Base-by-base conservation (phyloP, 768 basidiomycete species). In the Cystoderma amianthinum region DNA sequence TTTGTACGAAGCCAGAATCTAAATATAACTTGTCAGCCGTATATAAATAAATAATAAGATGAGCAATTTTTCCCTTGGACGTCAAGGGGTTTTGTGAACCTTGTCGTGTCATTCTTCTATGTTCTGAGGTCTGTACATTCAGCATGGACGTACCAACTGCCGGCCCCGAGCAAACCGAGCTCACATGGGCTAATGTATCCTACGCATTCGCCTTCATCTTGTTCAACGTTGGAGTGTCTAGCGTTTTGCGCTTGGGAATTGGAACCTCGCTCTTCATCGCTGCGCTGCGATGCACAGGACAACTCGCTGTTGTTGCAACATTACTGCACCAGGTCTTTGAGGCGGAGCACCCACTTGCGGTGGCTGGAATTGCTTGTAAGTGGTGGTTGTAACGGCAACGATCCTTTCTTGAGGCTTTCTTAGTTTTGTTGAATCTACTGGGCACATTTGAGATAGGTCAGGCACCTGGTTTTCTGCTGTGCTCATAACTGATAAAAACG, bases 371-470 rank as follows among this genome's bases (percentile, higher is more conserved):
- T 41, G 78, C 77, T 7, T 67, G 85, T 87, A 56, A 56, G 85
- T 28, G 25, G n/a, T n/a, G 25, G 25, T n/a, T n/a, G 7, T 7
- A 28, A n/a, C 25, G n/a, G n/a, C n/a, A n/a, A n/a, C n/a, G n/a
- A n/a, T n/a, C n/a, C n/a, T n/a, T n/a, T n/a, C n/a, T n/a, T n/a
- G n/a, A 28, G 25, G 7, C 25, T n/a, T 28, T 28, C 25, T 28
- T 28, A 28, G n/a, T n/a, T 28, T 28, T n/a, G 19, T 59, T 92
- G 41, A 90, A 89, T 54, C 50, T 85, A 3, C 62, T 92, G 49
- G 88, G 86, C 3, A 86, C 90, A 0, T 65, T 80, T 35, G 90
- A 92, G 48, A 79, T 78, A 11, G 85, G 85, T 82, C 44, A 43
- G 73, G 62, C n/a, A 16, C 19, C 4, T 38, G 2, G 16, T 11